Base-by-base conservation (phyloP, 305 asterid genomes). In the Andrographis paniculata region DNA sequence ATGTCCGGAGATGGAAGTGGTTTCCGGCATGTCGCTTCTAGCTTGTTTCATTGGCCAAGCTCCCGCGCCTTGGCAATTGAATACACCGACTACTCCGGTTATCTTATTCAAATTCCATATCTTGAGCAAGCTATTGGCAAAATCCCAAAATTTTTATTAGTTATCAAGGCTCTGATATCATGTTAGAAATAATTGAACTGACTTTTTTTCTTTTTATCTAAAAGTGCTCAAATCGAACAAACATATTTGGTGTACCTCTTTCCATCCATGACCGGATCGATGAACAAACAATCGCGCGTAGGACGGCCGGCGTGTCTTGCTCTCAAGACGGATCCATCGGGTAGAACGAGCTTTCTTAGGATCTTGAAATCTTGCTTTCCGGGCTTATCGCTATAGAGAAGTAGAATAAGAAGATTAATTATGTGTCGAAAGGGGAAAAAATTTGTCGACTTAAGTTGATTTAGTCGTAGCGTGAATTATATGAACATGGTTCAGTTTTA, bases 251-350 rank as follows among this genome's bases (percentile, higher is more conserved):
- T 3, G 14, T 37, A 74, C 77, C 80, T 74, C 52, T 60, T 63
- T 3, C 72, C 70, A 27, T 79, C 82, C 78, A 74, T 76, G 14
- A 76, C 68, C 6, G 82, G 62, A 53, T 79, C 85, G 4, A 60
- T 53, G 27, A 77, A 77, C 48, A 80, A 56, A 66, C 77, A 69
- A 42, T 74, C 85, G 15, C 72, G 72, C 1, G 82, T 76, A 33
- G 85, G 85, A 11, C 78, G 45, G 13, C 85, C 91, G 24, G 76
- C 66, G n/a, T 55, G 61, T 50, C 52, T 74, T 20, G 82, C 75
- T 55, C 86, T 65, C 33, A 80, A 49, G 33, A 77, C 47, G 12
- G 92, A 71, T 42, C 84, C 87, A 59, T 77, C 74, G n/a, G 77
- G 81, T 62, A 80, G 50, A 36, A 80, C 87, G 49, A 74, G 58